These are phyloP conservation scores for Cladophialophora carrionii DNA, from an alignment of 2,329 filamentous ascomycete genomes.

Conservation along the genomic window DNA sequence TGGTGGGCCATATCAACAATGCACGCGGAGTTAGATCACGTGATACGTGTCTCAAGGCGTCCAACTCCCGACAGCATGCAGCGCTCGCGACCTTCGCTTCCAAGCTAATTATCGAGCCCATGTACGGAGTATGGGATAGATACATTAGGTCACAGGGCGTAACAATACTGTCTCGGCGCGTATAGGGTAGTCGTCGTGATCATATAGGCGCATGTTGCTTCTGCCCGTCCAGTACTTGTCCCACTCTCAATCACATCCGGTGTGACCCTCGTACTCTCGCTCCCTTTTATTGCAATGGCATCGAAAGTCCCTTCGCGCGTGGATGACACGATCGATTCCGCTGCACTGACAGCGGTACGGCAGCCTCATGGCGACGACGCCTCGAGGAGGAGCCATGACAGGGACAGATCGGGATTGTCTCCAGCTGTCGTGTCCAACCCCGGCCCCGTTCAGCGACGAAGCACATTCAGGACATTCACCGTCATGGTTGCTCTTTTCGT, in stretches of 20 bases:
- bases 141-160: neutral
- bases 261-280: neutral
- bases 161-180: neutral
- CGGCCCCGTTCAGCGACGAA: conserved; percentile 24
- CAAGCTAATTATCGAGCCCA: neutral
- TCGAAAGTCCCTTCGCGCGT: neutral
- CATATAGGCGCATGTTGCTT: neutral
- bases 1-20: neutral
- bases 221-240: neutral
- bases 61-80: neutral
- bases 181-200: neutral
- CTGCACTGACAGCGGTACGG: neutral
- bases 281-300: neutral
- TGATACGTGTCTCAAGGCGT: neutral
- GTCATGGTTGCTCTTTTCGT: conserved; percentile 42
- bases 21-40: neutral
- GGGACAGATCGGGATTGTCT: neutral
- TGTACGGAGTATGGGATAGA: neutral
- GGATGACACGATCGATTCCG: conserved; percentile 3
- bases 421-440: neutral
- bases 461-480: conserved; percentile 37
- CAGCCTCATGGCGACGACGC: neutral
- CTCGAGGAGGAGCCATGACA: neutral
- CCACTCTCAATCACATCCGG: neutral
- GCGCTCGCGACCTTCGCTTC: neutral